Percentiles rank a stretch among this genome's conserved stretches.
Conservation (phyloP, 1,284 basidiomycete genomes). For the Cryptococcus wingfieldii region DNA sequence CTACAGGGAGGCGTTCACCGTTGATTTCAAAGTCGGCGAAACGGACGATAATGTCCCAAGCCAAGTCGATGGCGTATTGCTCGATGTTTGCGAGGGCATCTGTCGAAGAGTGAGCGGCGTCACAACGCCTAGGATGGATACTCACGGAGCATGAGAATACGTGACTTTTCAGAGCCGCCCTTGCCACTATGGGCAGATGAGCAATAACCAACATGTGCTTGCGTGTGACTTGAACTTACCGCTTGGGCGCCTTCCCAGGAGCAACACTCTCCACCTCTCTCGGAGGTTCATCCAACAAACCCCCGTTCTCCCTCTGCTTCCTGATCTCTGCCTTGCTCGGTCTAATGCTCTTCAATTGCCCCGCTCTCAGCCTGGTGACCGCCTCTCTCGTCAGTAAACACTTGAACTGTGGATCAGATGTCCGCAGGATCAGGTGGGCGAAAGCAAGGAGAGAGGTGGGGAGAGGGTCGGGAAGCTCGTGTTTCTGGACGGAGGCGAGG, state of each 20-base stretch:
- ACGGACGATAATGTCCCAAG: conserved; percentile 81
- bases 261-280: conserved; percentile 63
- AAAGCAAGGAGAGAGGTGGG: conserved; percentile 45
- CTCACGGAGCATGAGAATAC: conserved; percentile 67
- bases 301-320: conserved; percentile 22
- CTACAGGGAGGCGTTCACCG: conserved; percentile 58
- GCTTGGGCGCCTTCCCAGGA: conserved; percentile 51
- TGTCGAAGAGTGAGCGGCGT: neutral
- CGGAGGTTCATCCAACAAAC: conserved; percentile 61
- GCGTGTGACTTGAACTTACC: conserved; percentile 10
- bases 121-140: neutral
- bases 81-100: conserved; percentile 80
- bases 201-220: neutral
- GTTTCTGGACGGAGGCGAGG: conserved; percentile 8
- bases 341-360: conserved; percentile 34
- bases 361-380: conserved; percentile 32
- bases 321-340: conserved; percentile 33
- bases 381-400: conserved; percentile 44
- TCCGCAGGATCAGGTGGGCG: conserved; percentile 47
- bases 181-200: conserved; percentile 48
- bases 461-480: conserved; percentile 20
- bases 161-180: conserved; percentile 58
- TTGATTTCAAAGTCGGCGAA: conserved; percentile 54
- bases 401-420: conserved; percentile 44
- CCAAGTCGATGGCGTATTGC: conserved; percentile 82